phyloP scores from a whole-genome alignment of 2,329 filamentous ascomycete genomes.

The Domatiomyces catenatus region DNA sequence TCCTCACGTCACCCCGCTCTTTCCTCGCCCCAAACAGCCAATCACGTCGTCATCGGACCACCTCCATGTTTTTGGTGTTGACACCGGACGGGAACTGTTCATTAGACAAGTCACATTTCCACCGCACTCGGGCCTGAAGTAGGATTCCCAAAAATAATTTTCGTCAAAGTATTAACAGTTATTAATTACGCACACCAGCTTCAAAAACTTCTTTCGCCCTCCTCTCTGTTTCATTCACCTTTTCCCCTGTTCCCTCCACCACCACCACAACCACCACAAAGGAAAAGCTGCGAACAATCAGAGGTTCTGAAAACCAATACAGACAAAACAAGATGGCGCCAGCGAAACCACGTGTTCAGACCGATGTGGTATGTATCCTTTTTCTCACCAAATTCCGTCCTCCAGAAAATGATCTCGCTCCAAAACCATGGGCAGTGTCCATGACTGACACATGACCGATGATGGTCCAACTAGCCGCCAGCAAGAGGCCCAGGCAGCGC shows the following conservation, averaged over 20 bases:
- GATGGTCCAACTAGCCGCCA: not conserved
- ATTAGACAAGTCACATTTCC: not conserved
- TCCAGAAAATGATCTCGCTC: not conserved
- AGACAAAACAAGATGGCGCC: not conserved
- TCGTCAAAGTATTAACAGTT: too few relatives aligned
- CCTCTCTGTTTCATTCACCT: too few relatives aligned
- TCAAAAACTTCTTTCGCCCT: too few relatives aligned
- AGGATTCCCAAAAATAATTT: too few relatives aligned
- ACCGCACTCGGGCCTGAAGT: too few relatives aligned
- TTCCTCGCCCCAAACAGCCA: not conserved
- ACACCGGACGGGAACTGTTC: not conserved
- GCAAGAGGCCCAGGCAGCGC: not conserved
- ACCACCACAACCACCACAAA: too few relatives aligned
- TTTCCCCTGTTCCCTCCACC: too few relatives aligned
- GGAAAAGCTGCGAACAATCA: too few relatives aligned
- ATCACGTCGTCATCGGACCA: not conserved
- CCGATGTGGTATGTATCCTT: constrained; percentile 7
- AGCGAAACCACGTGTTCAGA: not conserved
- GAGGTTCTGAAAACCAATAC: too few relatives aligned
- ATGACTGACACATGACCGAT: not conserved
- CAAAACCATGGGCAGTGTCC: constrained; percentile 3
- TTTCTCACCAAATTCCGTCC: not conserved
- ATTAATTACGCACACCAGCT: too few relatives aligned
- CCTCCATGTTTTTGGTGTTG: not conserved
- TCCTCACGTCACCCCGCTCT: not conserved